Evolutionary conservation across 1,284 basidiomycete genomes (phyloP).

Genomic region (Ceratobasidium sp.): DNA sequence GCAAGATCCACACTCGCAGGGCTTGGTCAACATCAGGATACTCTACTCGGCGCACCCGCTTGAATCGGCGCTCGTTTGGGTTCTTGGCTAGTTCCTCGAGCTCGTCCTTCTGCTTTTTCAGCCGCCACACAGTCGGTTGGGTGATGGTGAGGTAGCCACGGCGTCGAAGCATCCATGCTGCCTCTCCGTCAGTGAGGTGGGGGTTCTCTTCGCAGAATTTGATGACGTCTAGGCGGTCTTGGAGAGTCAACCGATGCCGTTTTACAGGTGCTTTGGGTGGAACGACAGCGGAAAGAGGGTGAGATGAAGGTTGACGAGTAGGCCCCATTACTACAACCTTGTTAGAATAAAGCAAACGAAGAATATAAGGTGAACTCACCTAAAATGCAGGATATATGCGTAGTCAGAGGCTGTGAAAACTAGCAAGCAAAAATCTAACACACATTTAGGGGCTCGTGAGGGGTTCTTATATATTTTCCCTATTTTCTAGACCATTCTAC

Average conservation of each 20-base stretch:
- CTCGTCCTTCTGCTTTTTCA: not conserved
- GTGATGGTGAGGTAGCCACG: not conserved
- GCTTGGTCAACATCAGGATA: slow-evolving; percentile 28
- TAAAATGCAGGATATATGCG: no score
- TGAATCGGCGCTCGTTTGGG: not conserved
- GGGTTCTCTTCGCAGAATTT: slow-evolving; percentile 21
- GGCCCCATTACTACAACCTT: no score
- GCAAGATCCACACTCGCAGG: slow-evolving; percentile 32
- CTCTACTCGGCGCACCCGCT: slow-evolving; percentile 22
- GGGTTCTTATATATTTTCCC: no score
- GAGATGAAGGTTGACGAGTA: no score
- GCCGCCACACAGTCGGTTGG: slow-evolving; percentile 1
- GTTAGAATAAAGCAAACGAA: no score
- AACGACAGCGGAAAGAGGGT: not conserved
- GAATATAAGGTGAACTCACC: no score
- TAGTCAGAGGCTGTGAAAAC: no score
- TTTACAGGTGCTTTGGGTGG: slow-evolving; percentile 1
- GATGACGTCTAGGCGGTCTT: slow-evolving; percentile 22
- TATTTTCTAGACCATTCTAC: no score
- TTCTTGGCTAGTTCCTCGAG: not conserved
- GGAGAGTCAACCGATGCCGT: slow-evolving; percentile 26
- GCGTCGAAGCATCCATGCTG: not conserved
- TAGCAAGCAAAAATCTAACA: no score
- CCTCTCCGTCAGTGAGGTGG: not conserved
- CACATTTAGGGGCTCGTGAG: no score